Conservation (phyloP, 129 eudicot genomes). For the Gnaphalium uliginosum region DNA sequence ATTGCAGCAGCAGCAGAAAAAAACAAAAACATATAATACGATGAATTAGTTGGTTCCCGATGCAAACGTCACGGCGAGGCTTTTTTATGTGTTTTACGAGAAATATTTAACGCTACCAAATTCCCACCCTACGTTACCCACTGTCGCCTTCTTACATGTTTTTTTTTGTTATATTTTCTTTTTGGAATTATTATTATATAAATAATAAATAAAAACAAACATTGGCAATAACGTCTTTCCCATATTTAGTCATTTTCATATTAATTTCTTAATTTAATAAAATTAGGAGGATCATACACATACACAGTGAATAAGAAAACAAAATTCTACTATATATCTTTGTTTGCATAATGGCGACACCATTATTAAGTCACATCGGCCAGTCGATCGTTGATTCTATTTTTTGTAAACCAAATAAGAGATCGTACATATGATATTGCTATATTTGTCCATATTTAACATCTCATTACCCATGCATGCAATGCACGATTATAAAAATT, state of each 20-base stretch:
- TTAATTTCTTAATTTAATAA: not conserved
- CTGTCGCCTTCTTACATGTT: constrained; percentile 27
- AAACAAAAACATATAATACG: constrained; percentile 27
- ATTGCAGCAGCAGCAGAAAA: constrained; percentile 16
- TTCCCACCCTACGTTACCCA: constrained; percentile 40
- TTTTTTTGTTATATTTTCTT: not conserved
- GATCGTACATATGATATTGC: not conserved
- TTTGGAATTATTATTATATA: not conserved
- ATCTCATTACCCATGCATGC: too few species aligned
- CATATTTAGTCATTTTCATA: not conserved
- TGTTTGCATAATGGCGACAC: constrained; percentile 29
- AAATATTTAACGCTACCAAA: constrained; percentile 33
- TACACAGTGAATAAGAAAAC: not conserved
- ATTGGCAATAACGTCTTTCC: not conserved
- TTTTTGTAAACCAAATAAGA: constrained; percentile 4
- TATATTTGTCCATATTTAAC: constrained; percentile 1
- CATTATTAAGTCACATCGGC: constrained; percentile 30
- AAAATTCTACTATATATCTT: not conserved
- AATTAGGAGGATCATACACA: too few species aligned
- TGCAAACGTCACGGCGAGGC: constrained; percentile 46
- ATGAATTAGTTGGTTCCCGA: constrained; percentile 42
- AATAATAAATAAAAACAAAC: not conserved
- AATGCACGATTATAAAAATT: too few species aligned
- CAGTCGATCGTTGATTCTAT: not conserved
- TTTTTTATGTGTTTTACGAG: constrained; percentile 23